These are phyloP conservation scores for Trichoderma pleuroti DNA, from an alignment of 2,329 filamentous ascomycete species.

Conservation along the genomic window DNA sequence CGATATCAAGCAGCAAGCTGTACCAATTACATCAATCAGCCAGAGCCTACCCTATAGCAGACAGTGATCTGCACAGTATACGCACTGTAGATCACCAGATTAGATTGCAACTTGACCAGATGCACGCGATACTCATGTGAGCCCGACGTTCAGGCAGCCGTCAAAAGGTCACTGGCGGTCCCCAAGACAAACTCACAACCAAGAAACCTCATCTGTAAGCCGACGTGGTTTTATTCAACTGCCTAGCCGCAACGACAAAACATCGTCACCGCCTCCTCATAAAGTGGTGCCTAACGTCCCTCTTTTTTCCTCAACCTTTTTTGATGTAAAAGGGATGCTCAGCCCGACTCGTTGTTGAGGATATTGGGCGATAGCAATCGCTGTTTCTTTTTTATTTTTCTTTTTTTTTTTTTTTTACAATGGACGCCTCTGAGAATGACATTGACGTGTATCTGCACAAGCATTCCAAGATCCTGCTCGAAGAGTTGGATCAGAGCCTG, in stretches of 20 bases:
- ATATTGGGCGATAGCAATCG: background rate
- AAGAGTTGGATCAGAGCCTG: constrained; percentile 54
- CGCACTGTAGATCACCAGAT: background rate
- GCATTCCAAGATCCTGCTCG: constrained; percentile 55
- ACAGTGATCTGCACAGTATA: background rate
- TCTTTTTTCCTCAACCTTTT: background rate
- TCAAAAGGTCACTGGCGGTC: background rate
- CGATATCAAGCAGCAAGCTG: background rate
- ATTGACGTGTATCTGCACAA: constrained; percentile 60
- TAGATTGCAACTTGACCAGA: background rate
- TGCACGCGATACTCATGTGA: background rate
- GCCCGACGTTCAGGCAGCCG: background rate
- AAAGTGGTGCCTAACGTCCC: constrained; percentile 15
- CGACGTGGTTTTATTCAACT: background rate
- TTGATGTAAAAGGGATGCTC: background rate
- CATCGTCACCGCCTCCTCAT: background rate
- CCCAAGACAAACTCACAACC: background rate
- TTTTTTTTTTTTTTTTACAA: no score
- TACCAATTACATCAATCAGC: background rate
- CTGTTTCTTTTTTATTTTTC: no score
- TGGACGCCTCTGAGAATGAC: constrained; percentile 61
- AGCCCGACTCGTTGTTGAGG: background rate
- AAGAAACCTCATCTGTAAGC: background rate
- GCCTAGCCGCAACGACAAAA: background rate
- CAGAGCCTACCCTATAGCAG: background rate